A percentile compares a stretch with the other conserved stretches of the same genome.
Conservation (phyloP, 345 rosid genomes). For the Ceriops tagal region DNA sequence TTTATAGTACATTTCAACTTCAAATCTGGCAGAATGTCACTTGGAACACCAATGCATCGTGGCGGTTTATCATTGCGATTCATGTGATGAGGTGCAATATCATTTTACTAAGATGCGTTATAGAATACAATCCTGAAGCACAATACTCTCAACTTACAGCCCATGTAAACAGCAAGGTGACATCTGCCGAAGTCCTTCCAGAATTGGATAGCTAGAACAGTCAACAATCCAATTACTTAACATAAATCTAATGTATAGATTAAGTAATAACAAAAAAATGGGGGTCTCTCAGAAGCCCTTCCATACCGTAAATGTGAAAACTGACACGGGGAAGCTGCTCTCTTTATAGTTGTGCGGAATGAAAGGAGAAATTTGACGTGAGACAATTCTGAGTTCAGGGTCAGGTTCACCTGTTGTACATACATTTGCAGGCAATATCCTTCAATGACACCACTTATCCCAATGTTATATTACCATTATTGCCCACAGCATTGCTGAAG, state of each 20-base stretch:
- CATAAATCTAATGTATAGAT: constrained; percentile 9
- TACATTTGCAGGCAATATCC: constrained; percentile 4
- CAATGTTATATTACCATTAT: not conserved
- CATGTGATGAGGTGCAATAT: too few species aligned
- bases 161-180: constrained; percentile 87
- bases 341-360: constrained; percentile 94
- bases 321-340: constrained; percentile 87
- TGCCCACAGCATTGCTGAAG: not conserved
- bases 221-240: constrained; percentile 12
- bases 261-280: not conserved
- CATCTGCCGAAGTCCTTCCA: constrained; percentile 67
- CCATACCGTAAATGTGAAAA: constrained; percentile 80
- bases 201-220: constrained; percentile 60
- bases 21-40: too few species aligned
- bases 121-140: not conserved
- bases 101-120: too few species aligned
- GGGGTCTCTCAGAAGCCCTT: not conserved
- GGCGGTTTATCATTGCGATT: too few species aligned
- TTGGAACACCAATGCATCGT: too few species aligned
- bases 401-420: constrained; percentile 81
- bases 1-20: too few species aligned
- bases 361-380: constrained; percentile 87
- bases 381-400: constrained; percentile 75
- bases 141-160: constrained; percentile 51
- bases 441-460: not conserved